phyloP scores from a whole-genome alignment of 257 asterid species.

The Nicotiana knightiana region DNA sequence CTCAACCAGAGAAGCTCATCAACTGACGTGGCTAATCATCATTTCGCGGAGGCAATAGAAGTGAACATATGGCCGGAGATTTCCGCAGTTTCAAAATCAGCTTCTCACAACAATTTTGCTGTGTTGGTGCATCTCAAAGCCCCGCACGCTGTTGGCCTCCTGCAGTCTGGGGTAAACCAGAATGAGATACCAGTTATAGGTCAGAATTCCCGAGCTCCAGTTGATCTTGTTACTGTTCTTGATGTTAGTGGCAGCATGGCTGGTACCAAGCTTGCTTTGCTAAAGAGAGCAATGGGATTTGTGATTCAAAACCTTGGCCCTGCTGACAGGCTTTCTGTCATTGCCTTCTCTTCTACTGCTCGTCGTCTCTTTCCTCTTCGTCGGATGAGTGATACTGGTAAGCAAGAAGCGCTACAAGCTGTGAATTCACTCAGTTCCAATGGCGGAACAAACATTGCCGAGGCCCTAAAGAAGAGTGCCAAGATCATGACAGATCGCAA shows the following conservation, averaged over 20 bases:
- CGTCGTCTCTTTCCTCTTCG: constrained; percentile 82
- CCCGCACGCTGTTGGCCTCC: constrained; percentile 29
- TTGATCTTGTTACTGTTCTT: constrained; percentile 83
- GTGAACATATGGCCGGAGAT: constrained; percentile 61
- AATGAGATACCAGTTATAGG: constrained; percentile 18
- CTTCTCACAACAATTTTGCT: constrained; percentile 38
- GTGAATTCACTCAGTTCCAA: constrained; percentile 70
- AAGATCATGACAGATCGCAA: constrained; percentile 69
- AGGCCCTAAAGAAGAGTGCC: constrained; percentile 70
- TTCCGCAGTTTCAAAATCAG: constrained; percentile 48
- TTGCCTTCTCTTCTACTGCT: constrained; percentile 84
- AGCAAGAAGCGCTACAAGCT: constrained; percentile 64
- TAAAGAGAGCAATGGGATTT: constrained; percentile 91
- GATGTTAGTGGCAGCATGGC: constrained; percentile 99
- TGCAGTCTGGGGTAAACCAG: constrained; percentile 18
- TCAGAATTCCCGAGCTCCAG: constrained; percentile 58
- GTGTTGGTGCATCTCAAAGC: constrained; percentile 78
- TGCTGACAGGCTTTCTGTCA: constrained; percentile 77
- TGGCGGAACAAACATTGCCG: constrained; percentile 86
- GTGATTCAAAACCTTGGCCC: constrained; percentile 79
- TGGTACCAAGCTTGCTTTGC: constrained; percentile 84
- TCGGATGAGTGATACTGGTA: constrained; percentile 62
- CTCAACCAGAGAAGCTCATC: constrained; percentile 16
- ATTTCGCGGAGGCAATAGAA: constrained; percentile 28
- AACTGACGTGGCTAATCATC: constrained; percentile 11